Evolutionary conservation across 164 flowering plant species (phyloP).

Genomic region (Pachysandra terminalis): DNA sequence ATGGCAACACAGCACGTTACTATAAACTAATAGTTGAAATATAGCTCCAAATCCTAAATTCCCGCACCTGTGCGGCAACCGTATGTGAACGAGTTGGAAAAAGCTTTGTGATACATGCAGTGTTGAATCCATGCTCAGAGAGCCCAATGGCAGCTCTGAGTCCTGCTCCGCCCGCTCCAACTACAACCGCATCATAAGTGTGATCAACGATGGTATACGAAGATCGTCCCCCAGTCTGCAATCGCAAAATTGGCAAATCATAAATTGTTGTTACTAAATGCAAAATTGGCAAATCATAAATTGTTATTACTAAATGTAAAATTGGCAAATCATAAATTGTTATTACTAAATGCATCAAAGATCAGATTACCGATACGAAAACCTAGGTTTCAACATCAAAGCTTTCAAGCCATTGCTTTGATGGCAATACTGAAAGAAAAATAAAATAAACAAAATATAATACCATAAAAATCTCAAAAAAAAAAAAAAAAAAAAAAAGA

Average conservation of each 20-base stretch:
- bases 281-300: too few relatives aligned
- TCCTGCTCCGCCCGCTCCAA: constrained; percentile 94
- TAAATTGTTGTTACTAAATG: too few relatives aligned
- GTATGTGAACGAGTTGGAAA: constrained; percentile 91
- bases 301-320: too few relatives aligned
- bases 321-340: not conserved
- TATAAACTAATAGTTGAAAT: constrained; percentile 2
- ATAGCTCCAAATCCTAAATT: constrained; percentile 1
- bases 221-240: constrained; percentile 39
- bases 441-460: not conserved
- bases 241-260: not conserved
- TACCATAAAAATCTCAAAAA: too few relatives aligned
- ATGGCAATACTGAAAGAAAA: too few relatives aligned
- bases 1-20: not conserved
- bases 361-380: too few relatives aligned
- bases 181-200: constrained; percentile 87
- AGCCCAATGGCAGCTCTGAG: constrained; percentile 87
- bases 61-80: constrained; percentile 81
- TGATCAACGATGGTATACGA: constrained; percentile 82
- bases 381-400: too few relatives aligned
- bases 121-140: constrained; percentile 90
- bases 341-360: too few relatives aligned
- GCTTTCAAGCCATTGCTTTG: too few relatives aligned
- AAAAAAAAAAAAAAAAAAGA: too few relatives aligned
- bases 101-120: constrained; percentile 93